phyloP scores from a whole-genome alignment of 108 stramenopile species.

The Pinguiococcus pyrenoidosus region DNA sequence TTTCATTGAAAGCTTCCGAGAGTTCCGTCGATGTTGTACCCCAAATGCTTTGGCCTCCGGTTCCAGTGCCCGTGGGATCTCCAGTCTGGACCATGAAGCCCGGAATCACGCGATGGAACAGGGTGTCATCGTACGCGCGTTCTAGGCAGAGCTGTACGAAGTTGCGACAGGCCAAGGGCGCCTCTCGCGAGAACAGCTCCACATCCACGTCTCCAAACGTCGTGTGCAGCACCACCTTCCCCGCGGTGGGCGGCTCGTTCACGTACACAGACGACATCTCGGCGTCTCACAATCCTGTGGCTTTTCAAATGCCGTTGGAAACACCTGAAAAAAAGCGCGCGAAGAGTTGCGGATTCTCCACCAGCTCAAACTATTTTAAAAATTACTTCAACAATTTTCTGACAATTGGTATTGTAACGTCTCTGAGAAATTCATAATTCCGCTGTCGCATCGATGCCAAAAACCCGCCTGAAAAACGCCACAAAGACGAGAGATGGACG shows the following conservation, averaged over 20 bases:
- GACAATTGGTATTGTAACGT: no score
- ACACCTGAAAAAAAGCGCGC: no score
- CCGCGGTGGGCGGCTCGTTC: slow-evolving; percentile 64
- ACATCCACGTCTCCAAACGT: slow-evolving; percentile 78
- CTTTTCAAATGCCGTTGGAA: no score
- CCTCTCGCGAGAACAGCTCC: slow-evolving; percentile 75
- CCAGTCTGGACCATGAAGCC: slow-evolving; percentile 69
- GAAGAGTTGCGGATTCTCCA: no score
- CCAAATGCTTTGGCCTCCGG: slow-evolving; percentile 33
- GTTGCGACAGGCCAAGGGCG: slow-evolving; percentile 62
- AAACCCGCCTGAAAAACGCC: no score
- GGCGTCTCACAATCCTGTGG: no score
- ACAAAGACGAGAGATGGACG: no score
- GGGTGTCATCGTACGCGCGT: slow-evolving; percentile 43
- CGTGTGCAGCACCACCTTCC: slow-evolving; percentile 71
- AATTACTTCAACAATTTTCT: no score
- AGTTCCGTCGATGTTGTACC: slow-evolving; percentile 15
- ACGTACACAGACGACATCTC: slow-evolving; percentile 84
- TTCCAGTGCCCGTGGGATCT: slow-evolving; percentile 53
- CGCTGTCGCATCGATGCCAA: no score
- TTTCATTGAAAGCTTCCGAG: no score
- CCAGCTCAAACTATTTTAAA: no score
- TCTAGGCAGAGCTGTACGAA: slow-evolving; percentile 83
- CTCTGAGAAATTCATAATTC: no score
- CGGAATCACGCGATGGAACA: slow-evolving; percentile 55